Evolutionary conservation across 306 rosid species (phyloP).

Genomic region (Fragaria nilgerrensis): DNA sequence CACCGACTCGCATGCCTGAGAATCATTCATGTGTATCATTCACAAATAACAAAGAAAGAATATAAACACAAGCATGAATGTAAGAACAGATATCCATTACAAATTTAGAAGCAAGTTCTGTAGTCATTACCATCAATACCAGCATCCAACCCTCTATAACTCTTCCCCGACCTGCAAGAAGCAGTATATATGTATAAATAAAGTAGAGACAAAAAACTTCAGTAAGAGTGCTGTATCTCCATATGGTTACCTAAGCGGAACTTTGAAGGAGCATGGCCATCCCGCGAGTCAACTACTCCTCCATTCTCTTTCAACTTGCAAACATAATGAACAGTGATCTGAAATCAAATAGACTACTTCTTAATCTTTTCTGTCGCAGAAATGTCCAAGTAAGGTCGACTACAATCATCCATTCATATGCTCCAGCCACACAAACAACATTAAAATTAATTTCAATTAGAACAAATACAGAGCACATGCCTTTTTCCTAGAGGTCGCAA

Average conservation of each 20-base stretch:
- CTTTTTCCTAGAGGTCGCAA: conserved; percentile 68
- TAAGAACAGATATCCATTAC: background rate
- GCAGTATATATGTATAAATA: conserved; percentile 20
- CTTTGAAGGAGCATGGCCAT: conserved; percentile 49
- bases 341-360: conserved; percentile 36
- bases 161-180: conserved; percentile 58
- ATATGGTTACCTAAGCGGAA: conserved; percentile 70
- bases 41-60: background rate
- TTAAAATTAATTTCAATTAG: background rate
- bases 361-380: background rate
- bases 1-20: conserved; percentile 84
- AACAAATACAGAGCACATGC: conserved; percentile 26
- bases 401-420: background rate
- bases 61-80: background rate
- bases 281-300: conserved; percentile 48
- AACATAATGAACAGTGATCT: conserved; percentile 61
- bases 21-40: conserved; percentile 18
- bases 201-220: background rate
- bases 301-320: conserved; percentile 67
- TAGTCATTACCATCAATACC: conserved; percentile 70
- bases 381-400: background rate
- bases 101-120: conserved; percentile 9
- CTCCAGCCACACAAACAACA: background rate
- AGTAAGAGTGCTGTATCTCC: background rate
- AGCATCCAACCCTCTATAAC: conserved; percentile 67